Percentiles rank a stretch among this genome's conserved stretches.
Conservation (phyloP, 306 rosid species). For the Mimosa bimucronata region DNA sequence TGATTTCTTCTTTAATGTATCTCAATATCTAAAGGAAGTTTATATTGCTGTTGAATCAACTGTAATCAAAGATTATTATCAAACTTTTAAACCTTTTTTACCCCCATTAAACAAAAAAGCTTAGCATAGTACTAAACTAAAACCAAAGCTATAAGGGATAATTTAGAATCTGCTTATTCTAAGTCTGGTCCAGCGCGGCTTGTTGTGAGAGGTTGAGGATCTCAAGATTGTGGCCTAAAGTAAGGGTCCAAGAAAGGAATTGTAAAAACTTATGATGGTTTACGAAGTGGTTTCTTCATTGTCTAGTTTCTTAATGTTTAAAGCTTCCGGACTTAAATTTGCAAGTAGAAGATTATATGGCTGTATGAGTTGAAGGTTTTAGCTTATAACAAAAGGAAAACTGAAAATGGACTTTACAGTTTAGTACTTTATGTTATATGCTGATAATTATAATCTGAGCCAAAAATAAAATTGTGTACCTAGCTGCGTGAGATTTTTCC, state of each 20-base stretch:
- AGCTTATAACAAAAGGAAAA: background rate
- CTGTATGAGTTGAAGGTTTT: background rate
- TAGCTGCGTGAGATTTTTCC: constrained; percentile 11
- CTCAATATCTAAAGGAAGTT: background rate
- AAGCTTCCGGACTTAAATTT: background rate
- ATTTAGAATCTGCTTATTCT: background rate
- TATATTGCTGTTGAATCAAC: background rate
- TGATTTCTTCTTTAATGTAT: constrained; percentile 1
- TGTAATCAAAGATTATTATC: background rate
- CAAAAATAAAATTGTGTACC: background rate
- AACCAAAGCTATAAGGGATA: constrained; percentile 12
- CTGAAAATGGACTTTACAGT: background rate
- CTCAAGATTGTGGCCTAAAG: background rate
- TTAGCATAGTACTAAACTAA: background rate
- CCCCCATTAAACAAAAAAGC: background rate
- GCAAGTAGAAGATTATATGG: background rate
- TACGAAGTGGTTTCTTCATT: background rate
- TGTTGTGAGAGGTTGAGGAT: constrained; percentile 20
- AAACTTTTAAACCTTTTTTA: background rate
- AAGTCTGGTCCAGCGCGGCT: constrained; percentile 1
- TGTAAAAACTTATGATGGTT: background rate
- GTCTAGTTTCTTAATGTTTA: background rate
- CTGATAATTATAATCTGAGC: background rate
- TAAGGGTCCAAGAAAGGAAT: constrained; percentile 10
- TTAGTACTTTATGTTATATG: background rate